These are phyloP conservation scores for Amoeboaphelidium protococcarum DNA, from an alignment of 371 early-diverging fungal genomes.

Conservation along the genomic window DNA sequence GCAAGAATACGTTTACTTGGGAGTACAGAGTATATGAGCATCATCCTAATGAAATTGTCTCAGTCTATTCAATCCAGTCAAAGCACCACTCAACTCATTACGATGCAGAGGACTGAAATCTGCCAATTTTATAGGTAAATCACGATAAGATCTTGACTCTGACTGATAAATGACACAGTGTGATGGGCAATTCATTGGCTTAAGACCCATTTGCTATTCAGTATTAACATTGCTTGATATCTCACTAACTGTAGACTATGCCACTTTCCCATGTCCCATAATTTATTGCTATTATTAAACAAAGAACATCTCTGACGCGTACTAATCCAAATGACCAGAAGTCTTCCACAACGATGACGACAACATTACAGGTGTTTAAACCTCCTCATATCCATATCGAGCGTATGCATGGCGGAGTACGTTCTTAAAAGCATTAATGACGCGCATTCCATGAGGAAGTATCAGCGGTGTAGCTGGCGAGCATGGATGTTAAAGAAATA, in stretches of 20 bases:
- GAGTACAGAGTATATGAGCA: conserved; percentile 81
- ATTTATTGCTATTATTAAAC: conserved; percentile 5
- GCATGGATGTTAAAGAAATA: too few relatives aligned
- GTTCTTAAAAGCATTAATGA: neutral
- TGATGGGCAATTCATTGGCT: conserved; percentile 97
- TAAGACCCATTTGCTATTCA: conserved; percentile 41
- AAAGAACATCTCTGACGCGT: conserved; percentile 18
- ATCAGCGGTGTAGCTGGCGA: too few relatives aligned
- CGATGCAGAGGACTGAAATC: conserved; percentile 87
- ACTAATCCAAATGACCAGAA: conserved; percentile 2
- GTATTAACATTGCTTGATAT: neutral
- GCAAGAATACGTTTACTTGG: conserved; percentile 42
- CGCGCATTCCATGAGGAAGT: neutral
- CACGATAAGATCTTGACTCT: conserved; percentile 55
- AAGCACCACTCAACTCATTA: conserved; percentile 77
- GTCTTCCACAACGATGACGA: neutral
- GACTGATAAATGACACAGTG: conserved; percentile 78
- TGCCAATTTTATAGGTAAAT: conserved; percentile 70
- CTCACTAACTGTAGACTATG: neutral
- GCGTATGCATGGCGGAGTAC: neutral
- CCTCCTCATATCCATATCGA: neutral
- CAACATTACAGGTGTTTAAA: neutral
- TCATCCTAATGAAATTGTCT: conserved; percentile 93
- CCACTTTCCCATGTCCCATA: neutral
- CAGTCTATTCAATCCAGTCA: conserved; percentile 78